phyloP scores from a whole-genome alignment of 2,329 filamentous ascomycete genomes.

The Cercospora citrullina region DNA sequence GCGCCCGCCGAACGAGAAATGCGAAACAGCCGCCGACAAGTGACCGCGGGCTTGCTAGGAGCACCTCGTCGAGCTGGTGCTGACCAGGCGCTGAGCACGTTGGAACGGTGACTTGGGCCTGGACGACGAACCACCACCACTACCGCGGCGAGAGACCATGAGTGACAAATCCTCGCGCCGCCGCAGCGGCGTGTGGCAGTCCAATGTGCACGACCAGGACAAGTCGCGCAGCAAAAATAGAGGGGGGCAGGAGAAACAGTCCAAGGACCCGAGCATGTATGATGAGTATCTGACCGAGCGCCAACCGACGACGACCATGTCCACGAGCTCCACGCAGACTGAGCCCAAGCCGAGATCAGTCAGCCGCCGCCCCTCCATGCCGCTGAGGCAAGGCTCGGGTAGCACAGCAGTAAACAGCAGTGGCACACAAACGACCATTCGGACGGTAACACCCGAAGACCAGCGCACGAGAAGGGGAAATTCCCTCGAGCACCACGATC shows the following conservation, averaged over 20 bases:
- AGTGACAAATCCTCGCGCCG: constrained; percentile 24
- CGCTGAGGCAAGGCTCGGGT: constrained; percentile 23
- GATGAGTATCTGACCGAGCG: constrained; percentile 37
- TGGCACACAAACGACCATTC: constrained; percentile 49
- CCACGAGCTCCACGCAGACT: constrained; percentile 13
- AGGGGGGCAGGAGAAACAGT: constrained; percentile 26
- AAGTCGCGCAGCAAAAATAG: constrained; percentile 19
- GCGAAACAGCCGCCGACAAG: not conserved
- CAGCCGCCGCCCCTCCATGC: constrained; percentile 26
- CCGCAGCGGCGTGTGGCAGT: constrained; percentile 28
- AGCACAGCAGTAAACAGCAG: constrained; percentile 27
- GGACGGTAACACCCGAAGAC: constrained; percentile 66
- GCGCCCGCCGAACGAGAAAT: not conserved
- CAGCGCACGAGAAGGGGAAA: constrained; percentile 18
- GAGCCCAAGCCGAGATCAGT: constrained; percentile 9
- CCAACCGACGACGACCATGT: constrained; percentile 9
- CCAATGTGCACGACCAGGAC: constrained; percentile 16
- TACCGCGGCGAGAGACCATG: constrained; percentile 11
- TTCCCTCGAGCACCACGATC: constrained; percentile 9
- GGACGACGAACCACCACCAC: not conserved
- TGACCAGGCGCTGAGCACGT: not conserved
- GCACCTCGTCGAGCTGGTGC: not conserved
- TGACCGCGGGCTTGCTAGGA: not conserved
- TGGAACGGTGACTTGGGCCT: not conserved
- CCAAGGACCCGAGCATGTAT: constrained; percentile 37